Evolutionary conservation across 495 filamentous ascomycete species (phyloP), one percentile per base, ranked within the genome.

Genomic region (Pseudevernia furfuracea): DNA sequence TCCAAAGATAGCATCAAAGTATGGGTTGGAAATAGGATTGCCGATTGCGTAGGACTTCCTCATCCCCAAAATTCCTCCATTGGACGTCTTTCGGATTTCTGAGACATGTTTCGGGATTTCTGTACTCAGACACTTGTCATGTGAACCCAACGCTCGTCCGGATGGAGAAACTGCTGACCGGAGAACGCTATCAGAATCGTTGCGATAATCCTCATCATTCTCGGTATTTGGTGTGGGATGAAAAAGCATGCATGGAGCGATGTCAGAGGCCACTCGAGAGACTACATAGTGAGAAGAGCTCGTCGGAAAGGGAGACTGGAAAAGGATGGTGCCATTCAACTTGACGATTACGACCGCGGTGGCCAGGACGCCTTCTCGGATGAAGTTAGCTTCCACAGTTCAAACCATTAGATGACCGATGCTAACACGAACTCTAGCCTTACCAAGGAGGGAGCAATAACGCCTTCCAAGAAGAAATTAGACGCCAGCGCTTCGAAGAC

Each of bases 241-340:
- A 62, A 37, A 25, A 69, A 60, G 52, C 62, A 63, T 25, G 21
- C 55, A 36, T 64, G 64, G 55, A 25, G 67, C 6, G 64, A 34
- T 32, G 48, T 64, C 34, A 58, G 60, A 58, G 46, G 60, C 30
- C 59, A 67, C 25, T 44, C 57, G 17, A 60, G 30, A 41, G 67
- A 66, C n/a, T 69, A 69, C 39, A 69, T 69, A 64, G 60, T 36
- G 37, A 69, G 52, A 49, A 43, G 67, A 63, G 59, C 67, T 41
- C 64, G 66, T 41, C 65, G 41, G 58, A 59, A 57, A 63, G 64
- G 67, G 15, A 61, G 58, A 36, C 44, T 30, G 21, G 64, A 60
- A 44, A 63, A 53, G 53, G 60, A 63, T 34, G 59, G 67, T 19
- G 67, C 38, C 2, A 66, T 69, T 21, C 52, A 41, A 38, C 60